Base-by-base conservation (phyloP, 1,284 basidiomycete genomes). In the Puccinia hordei region DNA sequence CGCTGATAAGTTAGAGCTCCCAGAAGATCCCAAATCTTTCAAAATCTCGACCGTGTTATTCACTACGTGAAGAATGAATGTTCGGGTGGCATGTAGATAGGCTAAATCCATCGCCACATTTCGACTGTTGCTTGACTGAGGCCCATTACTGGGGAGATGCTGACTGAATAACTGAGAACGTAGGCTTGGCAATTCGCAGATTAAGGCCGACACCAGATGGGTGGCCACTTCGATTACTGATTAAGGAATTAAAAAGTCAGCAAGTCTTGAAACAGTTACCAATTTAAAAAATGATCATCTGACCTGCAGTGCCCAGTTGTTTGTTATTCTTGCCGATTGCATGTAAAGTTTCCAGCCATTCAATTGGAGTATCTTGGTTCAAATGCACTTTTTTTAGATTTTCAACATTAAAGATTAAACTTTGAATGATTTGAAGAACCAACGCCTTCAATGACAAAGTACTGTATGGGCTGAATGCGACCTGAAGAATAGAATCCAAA, bases 21-120 rank as follows among this genome's bases (percentile, higher is more conserved):
- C 1, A 38, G 49, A 51, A 4, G 44, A 38, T 38, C 57, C 73
- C 30, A 78, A 69, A 44, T 33, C 49, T 69, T 46, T 46, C 41
- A 78, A n/a, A 22, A 78, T 27, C 30, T 78, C n/a, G 44, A 33
- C 12, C 17, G 49, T 69, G 38, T 27, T 33, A 17, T 49, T 27
- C 2, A 78, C 30, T 12, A 78, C 51, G 41, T 59, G 49, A 19
- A 78, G 65, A 30, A 59, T 69, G 13, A 78, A 78, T 27, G 61
- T 41, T 78, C 65, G 75, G 27, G 65, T 44, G 0, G 75, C 46
- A 44, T 78, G 61, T 17, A 78, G n/a, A 38, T 69, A 55, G 33
- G 65, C 46, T 59, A 73, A 33, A 57, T 55, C 51, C 12, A 53
- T 24, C n/a, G 71, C 41, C 49, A 41, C 35, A 55, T 49, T 38